A percentile compares a stretch with the other conserved stretches of the same genome.
phyloP scores from a whole-genome alignment of 1,284 basidiomycete species.

The Microbotryum silenes-acaulis region DNA sequence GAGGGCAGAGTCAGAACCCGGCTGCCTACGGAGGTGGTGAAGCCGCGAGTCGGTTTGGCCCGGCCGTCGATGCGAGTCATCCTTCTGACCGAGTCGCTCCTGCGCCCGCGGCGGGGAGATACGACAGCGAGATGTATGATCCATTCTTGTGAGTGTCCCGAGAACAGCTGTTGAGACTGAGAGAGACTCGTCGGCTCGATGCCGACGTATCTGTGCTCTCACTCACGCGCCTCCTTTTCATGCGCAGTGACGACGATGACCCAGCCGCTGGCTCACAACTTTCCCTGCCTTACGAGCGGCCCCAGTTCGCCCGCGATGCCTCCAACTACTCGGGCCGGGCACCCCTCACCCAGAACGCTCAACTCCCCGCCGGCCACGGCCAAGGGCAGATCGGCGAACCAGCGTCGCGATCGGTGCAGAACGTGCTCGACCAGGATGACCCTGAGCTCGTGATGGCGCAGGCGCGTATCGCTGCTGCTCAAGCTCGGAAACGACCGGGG shows the following conservation, averaged over 20 bases:
- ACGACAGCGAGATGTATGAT: constrained; percentile 26
- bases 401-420: constrained; percentile 2
- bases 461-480: constrained; percentile 14
- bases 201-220: background rate
- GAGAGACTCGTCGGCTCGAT: background rate
- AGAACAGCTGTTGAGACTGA: background rate
- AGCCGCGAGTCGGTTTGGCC: constrained; percentile 28
- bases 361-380: constrained; percentile 19
- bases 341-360: constrained; percentile 17
- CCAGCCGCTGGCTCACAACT: constrained; percentile 3
- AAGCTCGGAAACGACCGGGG: constrained; percentile 2
- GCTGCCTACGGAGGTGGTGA: constrained; percentile 32
- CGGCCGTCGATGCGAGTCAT: constrained; percentile 28
- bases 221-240: background rate
- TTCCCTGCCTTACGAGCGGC: constrained; percentile 6
- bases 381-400: constrained; percentile 19
- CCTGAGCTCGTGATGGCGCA: constrained; percentile 27
- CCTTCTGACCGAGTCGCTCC: constrained; percentile 3
- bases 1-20: constrained; percentile 28
- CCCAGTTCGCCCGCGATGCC: constrained; percentile 1
- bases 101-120: background rate
- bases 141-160: constrained; percentile 19
- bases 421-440: constrained; percentile 31
- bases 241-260: constrained; percentile 17
- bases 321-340: constrained; percentile 11